Conservation (phyloP, 2,329 filamentous ascomycete genomes). For the Trichoderma simmonsii region DNA sequence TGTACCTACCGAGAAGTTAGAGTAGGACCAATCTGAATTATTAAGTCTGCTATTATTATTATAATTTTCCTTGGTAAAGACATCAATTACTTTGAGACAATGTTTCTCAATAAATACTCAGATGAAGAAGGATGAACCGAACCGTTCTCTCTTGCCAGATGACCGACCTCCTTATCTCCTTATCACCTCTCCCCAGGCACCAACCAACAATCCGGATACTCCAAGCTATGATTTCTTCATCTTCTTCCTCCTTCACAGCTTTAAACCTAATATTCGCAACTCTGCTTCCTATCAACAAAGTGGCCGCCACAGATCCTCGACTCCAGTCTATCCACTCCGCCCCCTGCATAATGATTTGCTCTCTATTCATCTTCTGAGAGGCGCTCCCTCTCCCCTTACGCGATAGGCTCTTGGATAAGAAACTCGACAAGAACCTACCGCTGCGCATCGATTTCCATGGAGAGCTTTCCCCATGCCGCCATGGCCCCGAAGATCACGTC, state of each 20-base stretch:
- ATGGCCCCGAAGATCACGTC: slow-evolving; percentile 2
- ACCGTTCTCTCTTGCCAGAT: neutral
- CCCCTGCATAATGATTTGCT: neutral
- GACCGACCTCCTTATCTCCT: neutral
- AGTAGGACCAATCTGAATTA: neutral
- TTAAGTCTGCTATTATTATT: neutral
- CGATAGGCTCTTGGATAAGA: neutral
- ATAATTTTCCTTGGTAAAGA: neutral
- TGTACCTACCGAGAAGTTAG: neutral
- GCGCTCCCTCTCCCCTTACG: neutral
- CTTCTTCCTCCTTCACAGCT: too few relatives aligned
- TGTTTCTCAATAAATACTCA: neutral
- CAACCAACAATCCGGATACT: neutral
- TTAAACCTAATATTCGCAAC: neutral
- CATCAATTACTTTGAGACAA: neutral
- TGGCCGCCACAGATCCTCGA: neutral
- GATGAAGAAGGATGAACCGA: neutral
- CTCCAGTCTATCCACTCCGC: neutral
- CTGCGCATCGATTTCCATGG: neutral
- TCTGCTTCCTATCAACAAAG: neutral
- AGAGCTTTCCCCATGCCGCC: neutral
- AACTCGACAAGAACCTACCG: neutral
- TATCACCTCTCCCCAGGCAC: neutral
- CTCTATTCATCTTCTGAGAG: neutral
- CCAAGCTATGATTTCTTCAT: neutral